Evolutionary conservation across 208 protist genomes (phyloP).

Genomic region (Kentomonas sorsogonicus): DNA sequence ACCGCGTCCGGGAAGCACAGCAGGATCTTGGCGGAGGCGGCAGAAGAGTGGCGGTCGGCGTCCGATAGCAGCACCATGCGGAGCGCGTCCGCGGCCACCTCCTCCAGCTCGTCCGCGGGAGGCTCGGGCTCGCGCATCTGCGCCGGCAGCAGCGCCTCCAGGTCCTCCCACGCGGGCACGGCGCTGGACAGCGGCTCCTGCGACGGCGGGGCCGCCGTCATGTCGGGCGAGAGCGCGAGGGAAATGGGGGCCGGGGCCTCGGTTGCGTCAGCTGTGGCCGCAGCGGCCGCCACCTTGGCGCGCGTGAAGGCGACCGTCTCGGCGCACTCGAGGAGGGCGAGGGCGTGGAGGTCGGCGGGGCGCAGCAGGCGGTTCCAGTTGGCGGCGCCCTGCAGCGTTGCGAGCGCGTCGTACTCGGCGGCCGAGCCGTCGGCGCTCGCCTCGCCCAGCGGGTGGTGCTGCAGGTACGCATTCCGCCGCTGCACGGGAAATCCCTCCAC

Average conservation of each 20-base stretch:
- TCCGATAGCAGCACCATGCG: background rate
- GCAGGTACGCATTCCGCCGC: constrained; percentile 16
- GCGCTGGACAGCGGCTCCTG: constrained; percentile 14
- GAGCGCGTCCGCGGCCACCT: background rate
- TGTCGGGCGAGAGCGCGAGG: background rate
- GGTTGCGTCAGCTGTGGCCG: too few species aligned
- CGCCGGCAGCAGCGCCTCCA: background rate
- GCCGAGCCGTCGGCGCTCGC: constrained; percentile 2
- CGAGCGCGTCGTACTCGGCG: constrained; percentile 21
- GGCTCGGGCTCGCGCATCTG: background rate
- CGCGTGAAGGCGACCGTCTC: background rate
- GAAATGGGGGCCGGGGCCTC: too few species aligned
- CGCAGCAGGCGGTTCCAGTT: background rate
- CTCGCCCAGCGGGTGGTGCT: background rate
- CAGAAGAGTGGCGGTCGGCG: background rate
- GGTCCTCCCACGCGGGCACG: background rate
- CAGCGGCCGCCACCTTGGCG: constrained; percentile 2
- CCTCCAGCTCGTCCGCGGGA: background rate
- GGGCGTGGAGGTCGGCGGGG: background rate
- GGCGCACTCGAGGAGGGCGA: background rate
- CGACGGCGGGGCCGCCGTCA: constrained; percentile 4
- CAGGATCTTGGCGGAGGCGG: background rate
- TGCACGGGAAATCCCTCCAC: too few species aligned
- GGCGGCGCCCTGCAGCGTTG: constrained; percentile 22
- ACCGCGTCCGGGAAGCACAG: background rate